These are phyloP conservation scores for Solanum chaucha DNA, from an alignment of 257 asterid genomes.

Conservation along the genomic window DNA sequence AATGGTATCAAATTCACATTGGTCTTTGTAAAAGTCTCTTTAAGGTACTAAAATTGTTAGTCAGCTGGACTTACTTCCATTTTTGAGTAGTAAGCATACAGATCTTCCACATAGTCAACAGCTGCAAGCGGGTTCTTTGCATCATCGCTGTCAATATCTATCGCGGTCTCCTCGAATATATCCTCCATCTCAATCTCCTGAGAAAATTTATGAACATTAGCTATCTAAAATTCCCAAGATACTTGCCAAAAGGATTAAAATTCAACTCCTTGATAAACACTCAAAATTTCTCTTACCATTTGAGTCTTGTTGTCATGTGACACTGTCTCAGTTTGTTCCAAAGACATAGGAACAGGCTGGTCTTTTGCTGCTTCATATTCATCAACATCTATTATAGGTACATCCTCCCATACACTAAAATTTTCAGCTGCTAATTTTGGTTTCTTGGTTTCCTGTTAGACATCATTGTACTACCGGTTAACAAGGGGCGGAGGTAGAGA, in stretches of 20 bases:
- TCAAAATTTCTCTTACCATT: constrained; percentile 19
- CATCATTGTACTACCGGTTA: not conserved
- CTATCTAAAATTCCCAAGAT: not conserved
- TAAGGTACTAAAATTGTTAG: not conserved
- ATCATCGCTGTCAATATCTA: constrained; percentile 64
- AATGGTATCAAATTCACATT: not conserved
- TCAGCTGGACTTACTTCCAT: constrained; percentile 45
- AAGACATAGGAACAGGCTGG: constrained; percentile 60
- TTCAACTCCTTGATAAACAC: not conserved
- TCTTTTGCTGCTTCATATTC: constrained; percentile 35
- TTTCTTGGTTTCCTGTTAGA: constrained; percentile 24
- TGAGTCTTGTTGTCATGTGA: constrained; percentile 26
- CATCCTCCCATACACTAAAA: constrained; percentile 30
- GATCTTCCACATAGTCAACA: constrained; percentile 65
- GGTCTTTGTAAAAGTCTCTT: not conserved
- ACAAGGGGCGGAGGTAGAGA: not conserved
- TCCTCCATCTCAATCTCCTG: constrained; percentile 92
- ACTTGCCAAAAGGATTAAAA: not conserved
- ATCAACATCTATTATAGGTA: constrained; percentile 36
- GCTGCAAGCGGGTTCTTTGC: constrained; percentile 61
- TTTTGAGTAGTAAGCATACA: constrained; percentile 57
- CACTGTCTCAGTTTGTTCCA: constrained; percentile 47
- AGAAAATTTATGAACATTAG: not conserved
- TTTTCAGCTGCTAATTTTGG: constrained; percentile 17
- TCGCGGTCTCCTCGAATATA: constrained; percentile 51